These are phyloP conservation scores for Monascus purpureus DNA, from an alignment of 495 filamentous ascomycete genomes.

Conservation along the genomic window DNA sequence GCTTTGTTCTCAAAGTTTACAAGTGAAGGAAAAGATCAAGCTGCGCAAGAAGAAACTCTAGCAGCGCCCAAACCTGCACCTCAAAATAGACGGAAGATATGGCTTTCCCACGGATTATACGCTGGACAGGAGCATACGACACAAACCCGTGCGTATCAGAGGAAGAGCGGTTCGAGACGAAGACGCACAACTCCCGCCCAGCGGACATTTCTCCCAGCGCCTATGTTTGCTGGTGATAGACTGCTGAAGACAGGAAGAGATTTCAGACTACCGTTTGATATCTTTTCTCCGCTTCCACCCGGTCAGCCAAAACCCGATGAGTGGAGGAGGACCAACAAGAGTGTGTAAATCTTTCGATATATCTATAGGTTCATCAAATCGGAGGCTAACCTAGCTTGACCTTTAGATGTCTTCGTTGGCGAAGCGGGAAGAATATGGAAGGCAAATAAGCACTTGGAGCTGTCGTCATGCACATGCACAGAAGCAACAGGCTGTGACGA, in stretches of 20 bases:
- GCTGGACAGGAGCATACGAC: slow-evolving; percentile 69
- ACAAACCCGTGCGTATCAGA: slow-evolving; percentile 49
- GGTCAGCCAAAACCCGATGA: slow-evolving; percentile 83
- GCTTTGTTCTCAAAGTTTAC: slow-evolving; percentile 29
- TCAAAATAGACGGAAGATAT: slow-evolving; percentile 44
- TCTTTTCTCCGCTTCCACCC: slow-evolving; percentile 72
- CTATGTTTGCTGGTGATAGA: slow-evolving; percentile 49
- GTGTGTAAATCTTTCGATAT: slow-evolving; percentile 32
- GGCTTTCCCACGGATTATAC: slow-evolving; percentile 74
- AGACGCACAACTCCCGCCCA: slow-evolving; percentile 28
- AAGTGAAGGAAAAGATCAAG: slow-evolving; percentile 24
- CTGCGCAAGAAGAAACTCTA: too few relatives aligned
- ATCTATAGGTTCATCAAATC: not conserved
- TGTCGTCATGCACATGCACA: slow-evolving; percentile 70
- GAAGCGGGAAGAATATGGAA: slow-evolving; percentile 80
- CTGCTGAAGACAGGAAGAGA: slow-evolving; percentile 54
- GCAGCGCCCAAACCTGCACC: slow-evolving; percentile 22
- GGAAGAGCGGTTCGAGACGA: slow-evolving; percentile 33
- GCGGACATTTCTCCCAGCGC: slow-evolving; percentile 43
- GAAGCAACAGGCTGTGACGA: slow-evolving; percentile 72
- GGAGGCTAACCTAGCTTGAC: slow-evolving; percentile 7
- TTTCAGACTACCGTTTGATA: slow-evolving; percentile 78
- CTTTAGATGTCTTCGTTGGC: slow-evolving; percentile 79
- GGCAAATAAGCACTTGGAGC: slow-evolving; percentile 55
- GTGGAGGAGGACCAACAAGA: slow-evolving; percentile 81